Conservation (phyloP, 1,139 yeast species). For the Arxiozyma slooffiae region DNA sequence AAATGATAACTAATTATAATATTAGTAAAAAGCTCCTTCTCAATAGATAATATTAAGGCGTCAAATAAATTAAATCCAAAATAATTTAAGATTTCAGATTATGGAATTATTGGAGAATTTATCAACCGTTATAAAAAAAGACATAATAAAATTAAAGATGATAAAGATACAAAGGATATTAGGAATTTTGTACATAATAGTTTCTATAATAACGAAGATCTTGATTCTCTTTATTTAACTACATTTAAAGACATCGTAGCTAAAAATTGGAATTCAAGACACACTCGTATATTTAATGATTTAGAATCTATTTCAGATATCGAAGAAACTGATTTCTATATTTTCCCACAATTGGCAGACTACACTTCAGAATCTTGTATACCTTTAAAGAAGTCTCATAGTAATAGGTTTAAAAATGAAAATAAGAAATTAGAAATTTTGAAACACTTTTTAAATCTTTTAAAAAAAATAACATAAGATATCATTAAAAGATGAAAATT, state of each 20-base stretch:
- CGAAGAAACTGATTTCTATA: background rate
- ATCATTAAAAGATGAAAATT: slow-evolving; percentile 30
- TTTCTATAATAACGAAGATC: background rate
- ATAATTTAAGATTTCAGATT: slow-evolving; percentile 2
- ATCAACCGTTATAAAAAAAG: too few relatives aligned
- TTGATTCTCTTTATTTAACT: background rate
- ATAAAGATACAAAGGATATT: slow-evolving; percentile 7
- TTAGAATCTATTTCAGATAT: background rate
- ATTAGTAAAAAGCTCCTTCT: too few relatives aligned
- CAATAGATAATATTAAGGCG: slow-evolving; percentile 2
- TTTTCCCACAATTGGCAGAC: background rate
- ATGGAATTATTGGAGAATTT: slow-evolving; percentile 4
- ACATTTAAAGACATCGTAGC: background rate
- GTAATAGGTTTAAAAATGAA: slow-evolving; percentile 1
- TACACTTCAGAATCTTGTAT: background rate
- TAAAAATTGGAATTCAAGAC: background rate
- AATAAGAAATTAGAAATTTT: slow-evolving; percentile 13
- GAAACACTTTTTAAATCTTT: slow-evolving; percentile 23
- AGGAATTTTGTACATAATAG: too few relatives aligned
- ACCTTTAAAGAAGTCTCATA: background rate
- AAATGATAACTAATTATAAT: too few relatives aligned
- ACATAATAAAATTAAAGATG: background rate
- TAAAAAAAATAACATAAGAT: slow-evolving; percentile 24
- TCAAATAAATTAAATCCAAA: slow-evolving; percentile 8
- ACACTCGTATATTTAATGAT: background rate